These are phyloP conservation scores for Pythium sukuiense DNA, from an alignment of 352 stramenopile genomes.

Conservation along the genomic window DNA sequence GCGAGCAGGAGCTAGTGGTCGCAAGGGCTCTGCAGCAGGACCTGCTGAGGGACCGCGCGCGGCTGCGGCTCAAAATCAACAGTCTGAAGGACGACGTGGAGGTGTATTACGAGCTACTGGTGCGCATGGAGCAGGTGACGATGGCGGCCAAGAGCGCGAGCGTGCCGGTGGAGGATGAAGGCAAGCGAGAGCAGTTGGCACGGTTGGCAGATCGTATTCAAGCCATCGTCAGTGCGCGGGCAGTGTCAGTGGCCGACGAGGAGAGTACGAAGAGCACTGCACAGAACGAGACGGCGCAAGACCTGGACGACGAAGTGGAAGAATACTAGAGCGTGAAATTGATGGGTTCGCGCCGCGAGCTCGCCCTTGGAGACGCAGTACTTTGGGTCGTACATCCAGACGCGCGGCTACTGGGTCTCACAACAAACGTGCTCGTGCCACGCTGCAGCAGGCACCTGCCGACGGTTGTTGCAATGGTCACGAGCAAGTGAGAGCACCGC, in stretches of 20 bases:
- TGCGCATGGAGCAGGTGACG: slow-evolving; percentile 38
- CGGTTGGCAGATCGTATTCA: slow-evolving; percentile 9
- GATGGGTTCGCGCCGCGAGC: too few relatives aligned
- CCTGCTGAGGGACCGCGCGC: slow-evolving; percentile 43
- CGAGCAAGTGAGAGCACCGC: too few relatives aligned
- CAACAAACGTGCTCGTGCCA: too few relatives aligned
- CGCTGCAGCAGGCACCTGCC: too few relatives aligned
- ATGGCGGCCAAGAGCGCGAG: not conserved
- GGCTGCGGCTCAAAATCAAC: slow-evolving; percentile 47
- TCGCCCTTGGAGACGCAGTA: too few relatives aligned
- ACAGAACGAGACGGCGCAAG: not conserved
- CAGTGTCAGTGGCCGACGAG: not conserved
- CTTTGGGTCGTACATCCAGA: too few relatives aligned
- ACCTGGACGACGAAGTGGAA: slow-evolving; percentile 2
- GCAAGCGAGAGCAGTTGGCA: not conserved
- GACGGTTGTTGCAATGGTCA: too few relatives aligned
- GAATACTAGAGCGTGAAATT: not conserved
- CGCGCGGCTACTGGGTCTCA: too few relatives aligned
- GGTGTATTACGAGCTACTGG: slow-evolving; percentile 50
- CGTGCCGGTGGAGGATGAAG: not conserved
- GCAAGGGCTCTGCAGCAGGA: slow-evolving; percentile 40
- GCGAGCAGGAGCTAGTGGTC: slow-evolving; percentile 37
- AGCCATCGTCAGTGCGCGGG: slow-evolving; percentile 20
- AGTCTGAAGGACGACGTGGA: slow-evolving; percentile 49
- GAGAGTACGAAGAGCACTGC: not conserved